Conservation (phyloP, 768 basidiomycete genomes). For the Lactarius vividus region DNA sequence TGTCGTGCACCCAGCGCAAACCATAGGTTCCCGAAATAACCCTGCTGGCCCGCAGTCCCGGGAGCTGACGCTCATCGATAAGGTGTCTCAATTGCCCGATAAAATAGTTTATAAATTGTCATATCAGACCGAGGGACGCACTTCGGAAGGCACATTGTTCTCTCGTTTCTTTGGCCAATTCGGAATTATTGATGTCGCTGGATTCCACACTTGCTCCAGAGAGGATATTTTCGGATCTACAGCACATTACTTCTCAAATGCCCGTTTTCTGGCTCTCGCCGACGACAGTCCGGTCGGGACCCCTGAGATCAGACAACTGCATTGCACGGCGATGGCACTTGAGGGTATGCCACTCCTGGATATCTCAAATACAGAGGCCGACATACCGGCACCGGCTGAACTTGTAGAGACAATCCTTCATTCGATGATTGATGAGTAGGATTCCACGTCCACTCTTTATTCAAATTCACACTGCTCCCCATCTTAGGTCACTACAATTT, state of each 20-base stretch:
- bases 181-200: background rate
- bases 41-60: background rate
- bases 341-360: too few species aligned
- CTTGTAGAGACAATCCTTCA: slow-evolving; percentile 3
- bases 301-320: too few species aligned
- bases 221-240: background rate
- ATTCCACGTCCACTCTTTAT: background rate
- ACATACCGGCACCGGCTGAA: background rate
- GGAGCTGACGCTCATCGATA: background rate
- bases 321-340: too few species aligned
- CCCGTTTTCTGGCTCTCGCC: background rate
- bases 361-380: background rate
- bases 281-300: too few species aligned
- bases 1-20: background rate
- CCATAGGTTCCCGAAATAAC: background rate
- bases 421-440: background rate
- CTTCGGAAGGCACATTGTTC: background rate
- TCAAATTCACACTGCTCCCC: background rate
- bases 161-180: background rate
- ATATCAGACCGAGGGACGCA: background rate
- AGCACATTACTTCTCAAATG: background rate
- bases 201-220: background rate
- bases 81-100: background rate
- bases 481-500: slow-evolving; percentile 1
- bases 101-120: background rate